Evolutionary conservation across 768 basidiomycete genomes (phyloP).

Genomic region (Boletellus ananas): DNA sequence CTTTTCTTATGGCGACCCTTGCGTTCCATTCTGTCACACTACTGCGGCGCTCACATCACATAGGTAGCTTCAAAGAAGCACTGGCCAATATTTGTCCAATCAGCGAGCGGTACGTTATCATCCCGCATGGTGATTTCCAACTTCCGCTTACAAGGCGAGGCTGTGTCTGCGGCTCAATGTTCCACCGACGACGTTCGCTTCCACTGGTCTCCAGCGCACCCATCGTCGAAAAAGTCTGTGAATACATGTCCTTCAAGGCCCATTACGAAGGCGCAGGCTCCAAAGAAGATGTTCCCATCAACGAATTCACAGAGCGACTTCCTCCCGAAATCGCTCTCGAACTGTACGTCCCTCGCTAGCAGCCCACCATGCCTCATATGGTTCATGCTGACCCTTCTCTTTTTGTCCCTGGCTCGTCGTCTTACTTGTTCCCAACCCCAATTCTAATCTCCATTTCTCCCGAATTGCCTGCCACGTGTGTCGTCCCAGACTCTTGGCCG

Average conservation of each 20-base stretch:
- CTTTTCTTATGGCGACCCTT: slow-evolving; percentile 12
- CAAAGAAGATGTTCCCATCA: slow-evolving; percentile 73
- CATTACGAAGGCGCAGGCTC: slow-evolving; percentile 66
- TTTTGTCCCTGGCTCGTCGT: background rate
- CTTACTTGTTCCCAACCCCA: slow-evolving; percentile 4
- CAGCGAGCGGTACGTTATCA: slow-evolving; percentile 57
- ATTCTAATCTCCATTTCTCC: slow-evolving; percentile 1
- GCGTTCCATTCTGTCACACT: slow-evolving; percentile 8
- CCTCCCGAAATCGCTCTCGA: slow-evolving; percentile 87
- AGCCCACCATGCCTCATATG: background rate
- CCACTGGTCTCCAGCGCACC: slow-evolving; percentile 41
- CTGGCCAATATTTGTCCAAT: slow-evolving; percentile 64
- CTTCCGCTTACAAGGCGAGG: slow-evolving; percentile 1
- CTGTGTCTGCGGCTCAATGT: background rate
- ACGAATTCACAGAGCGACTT: slow-evolving; percentile 79
- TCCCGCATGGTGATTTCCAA: background rate
- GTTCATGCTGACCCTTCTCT: slow-evolving; percentile 12
- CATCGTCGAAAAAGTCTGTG: slow-evolving; percentile 83
- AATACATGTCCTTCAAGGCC: slow-evolving; percentile 84
- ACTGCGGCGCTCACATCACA: slow-evolving; percentile 3
- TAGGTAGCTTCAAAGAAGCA: slow-evolving; percentile 76
- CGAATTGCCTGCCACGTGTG: background rate
- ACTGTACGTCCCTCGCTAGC: slow-evolving; percentile 52
- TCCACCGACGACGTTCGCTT: background rate
- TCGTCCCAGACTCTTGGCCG: slow-evolving; percentile 49